Evolutionary conservation across 2,329 filamentous ascomycete species (phyloP), one percentile per base, ranked within the genome.

Genomic region (Fusarium irregulare): DNA sequence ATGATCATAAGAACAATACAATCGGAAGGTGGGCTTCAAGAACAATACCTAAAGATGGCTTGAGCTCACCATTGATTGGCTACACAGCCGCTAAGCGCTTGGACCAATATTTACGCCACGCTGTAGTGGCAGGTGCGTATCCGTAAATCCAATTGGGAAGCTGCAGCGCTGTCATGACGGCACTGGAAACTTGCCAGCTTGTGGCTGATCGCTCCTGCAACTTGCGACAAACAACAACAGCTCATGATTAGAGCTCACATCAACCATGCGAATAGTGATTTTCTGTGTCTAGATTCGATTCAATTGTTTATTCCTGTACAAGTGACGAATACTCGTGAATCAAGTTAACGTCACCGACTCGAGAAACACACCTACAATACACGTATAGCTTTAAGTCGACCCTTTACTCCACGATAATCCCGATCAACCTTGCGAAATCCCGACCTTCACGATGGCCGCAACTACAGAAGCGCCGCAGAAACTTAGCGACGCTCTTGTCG

Each of bases 401-500:
- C 21, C 30, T 46, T 28, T 13, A 21, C 27, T 16, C 23, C 20
- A 46, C 55, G 28, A 62, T 28, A 50, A 56, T 34, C 14, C 37
- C 28, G 4, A 40, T 30, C 28, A 30, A 30, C 12, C 12, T 30
- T 30, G 7, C 28, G 28, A 30, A 50, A 56, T 25, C 14, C 37
- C 28, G 4, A 40, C 16, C 28, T 21, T 16, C 10, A 60, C 56
- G 72, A 79, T 83, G 80, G 73, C 78, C 59, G 50, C 77, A 16
- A 58, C 73, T 10, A 66, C 75, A 20, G 78, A 77, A 5, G 28
- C 60, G 21, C 53, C 79, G 8, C 70, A 76, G 53, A 75, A 76
- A 60, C 75, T 84, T 6, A 80, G 81, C 71, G 74, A 82, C 47
- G 81, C 80, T 28, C 77, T 84, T 25, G 76, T 83, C 12, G 73